A percentile compares a stretch with the other conserved stretches of the same genome.
Evolutionary conservation across 1,284 basidiomycete species (phyloP).

Genomic region (Heterobasidion irregulare): DNA sequence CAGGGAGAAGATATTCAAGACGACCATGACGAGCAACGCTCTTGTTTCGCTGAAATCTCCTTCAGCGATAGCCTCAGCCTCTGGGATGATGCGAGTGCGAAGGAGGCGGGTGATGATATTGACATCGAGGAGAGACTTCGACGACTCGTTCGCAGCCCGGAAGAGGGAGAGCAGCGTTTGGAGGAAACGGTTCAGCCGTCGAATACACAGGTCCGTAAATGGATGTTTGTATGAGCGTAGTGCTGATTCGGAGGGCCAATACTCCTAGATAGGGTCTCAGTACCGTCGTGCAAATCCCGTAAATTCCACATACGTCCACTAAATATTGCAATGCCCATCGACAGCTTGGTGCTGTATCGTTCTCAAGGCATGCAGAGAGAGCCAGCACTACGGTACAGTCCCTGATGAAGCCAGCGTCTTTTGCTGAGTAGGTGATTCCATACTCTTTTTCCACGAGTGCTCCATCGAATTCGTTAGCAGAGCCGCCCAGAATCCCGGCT

Average conservation of each 20-base stretch:
- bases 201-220: constrained; percentile 21
- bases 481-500: constrained; percentile 18
- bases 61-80: constrained; percentile 27
- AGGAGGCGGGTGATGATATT: constrained; percentile 33
- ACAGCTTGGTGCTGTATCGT: constrained; percentile 20
- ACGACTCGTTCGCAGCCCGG: constrained; percentile 1
- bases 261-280: constrained; percentile 33
- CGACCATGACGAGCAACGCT: constrained; percentile 22
- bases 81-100: constrained; percentile 38
- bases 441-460: constrained; percentile 28
- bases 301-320: constrained; percentile 17
- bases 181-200: constrained; percentile 31
- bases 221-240: constrained; percentile 17
- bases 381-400: constrained; percentile 24
- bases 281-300: not conserved
- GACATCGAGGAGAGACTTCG: constrained; percentile 15
- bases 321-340: constrained; percentile 23
- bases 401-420: constrained; percentile 23
- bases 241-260: constrained; percentile 28
- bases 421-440: constrained; percentile 19
- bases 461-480: constrained; percentile 20
- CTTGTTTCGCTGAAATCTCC: constrained; percentile 14
- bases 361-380: constrained; percentile 23
- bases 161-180: constrained; percentile 24
- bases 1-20: constrained; percentile 32